These are phyloP conservation scores for Cytospora chrysosperma DNA, from an alignment of 2,329 filamentous ascomycete species.

Conservation along the genomic window DNA sequence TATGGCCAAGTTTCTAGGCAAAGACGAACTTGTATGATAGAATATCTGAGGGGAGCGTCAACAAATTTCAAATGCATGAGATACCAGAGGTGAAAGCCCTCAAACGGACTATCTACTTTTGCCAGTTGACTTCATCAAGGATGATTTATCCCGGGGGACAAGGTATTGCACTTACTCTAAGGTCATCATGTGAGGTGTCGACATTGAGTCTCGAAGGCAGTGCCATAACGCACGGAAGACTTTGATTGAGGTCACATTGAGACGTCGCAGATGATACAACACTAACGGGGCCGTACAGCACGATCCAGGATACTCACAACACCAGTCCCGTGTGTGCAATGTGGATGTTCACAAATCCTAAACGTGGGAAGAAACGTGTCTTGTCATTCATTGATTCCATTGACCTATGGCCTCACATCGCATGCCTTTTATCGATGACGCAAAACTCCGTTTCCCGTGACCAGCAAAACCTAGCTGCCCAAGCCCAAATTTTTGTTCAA, in stretches of 20 bases:
- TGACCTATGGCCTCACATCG: constrained; percentile 21
- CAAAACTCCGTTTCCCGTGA: constrained; percentile 25
- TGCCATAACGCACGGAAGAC: too few relatives aligned
- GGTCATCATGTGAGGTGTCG: too few relatives aligned
- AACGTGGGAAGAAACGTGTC: constrained; percentile 23
- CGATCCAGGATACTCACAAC: background rate
- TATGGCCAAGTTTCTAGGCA: constrained; percentile 79
- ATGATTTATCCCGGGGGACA: background rate
- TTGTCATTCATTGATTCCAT: constrained; percentile 27
- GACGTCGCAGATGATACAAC: background rate
- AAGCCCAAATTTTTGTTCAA: constrained; percentile 23
- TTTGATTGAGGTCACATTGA: background rate
- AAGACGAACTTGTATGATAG: constrained; percentile 61
- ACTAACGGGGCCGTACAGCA: background rate
- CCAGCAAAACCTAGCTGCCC: constrained; percentile 24
- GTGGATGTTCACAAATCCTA: background rate
- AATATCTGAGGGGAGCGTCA: constrained; percentile 15
- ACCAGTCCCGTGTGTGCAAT: background rate
- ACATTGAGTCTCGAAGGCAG: too few relatives aligned
- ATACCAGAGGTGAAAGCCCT: constrained; percentile 19
- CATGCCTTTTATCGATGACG: constrained; percentile 23
- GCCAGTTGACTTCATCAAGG: too few relatives aligned
- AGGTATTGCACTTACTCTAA: too few relatives aligned
- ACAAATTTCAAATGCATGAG: constrained; percentile 16
- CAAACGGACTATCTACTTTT: background rate